Evolutionary conservation across 2,329 filamentous ascomycete species (phyloP).

Genomic region (Emmonsia crescens): DNA sequence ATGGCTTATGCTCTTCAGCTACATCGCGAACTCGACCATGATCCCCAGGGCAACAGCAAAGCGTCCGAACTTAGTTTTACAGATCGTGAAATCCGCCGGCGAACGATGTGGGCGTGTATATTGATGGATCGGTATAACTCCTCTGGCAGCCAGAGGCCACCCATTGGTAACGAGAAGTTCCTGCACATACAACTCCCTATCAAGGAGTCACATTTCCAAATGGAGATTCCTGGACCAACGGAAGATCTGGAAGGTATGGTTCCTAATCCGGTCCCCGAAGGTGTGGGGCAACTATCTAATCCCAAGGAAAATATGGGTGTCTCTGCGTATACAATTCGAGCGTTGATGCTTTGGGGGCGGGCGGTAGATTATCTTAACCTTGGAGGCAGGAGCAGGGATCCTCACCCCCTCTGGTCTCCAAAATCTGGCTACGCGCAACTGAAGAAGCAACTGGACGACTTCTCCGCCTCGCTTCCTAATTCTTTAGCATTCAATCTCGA

Average conservation of each 20-base stretch:
- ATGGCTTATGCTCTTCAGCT: constrained; percentile 96
- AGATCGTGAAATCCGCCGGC: constrained; percentile 80
- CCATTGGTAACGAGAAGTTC: constrained; percentile 81
- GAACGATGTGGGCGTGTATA: constrained; percentile 98
- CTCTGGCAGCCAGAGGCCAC: constrained; percentile 82
- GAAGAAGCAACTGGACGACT: constrained; percentile 58
- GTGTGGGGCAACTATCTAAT: constrained; percentile 54
- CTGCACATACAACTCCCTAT: constrained; percentile 84
- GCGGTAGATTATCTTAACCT: constrained; percentile 86
- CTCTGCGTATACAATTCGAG: constrained; percentile 76
- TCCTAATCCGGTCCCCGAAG: constrained; percentile 49
- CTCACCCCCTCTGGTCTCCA: constrained; percentile 66
- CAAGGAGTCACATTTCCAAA: constrained; percentile 77
- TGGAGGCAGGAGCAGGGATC: constrained; percentile 70
- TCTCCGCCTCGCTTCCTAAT: constrained; percentile 58
- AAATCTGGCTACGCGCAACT: constrained; percentile 67
- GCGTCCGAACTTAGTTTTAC: constrained; percentile 67
- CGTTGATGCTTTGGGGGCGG: constrained; percentile 79
- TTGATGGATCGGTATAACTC: constrained; percentile 97
- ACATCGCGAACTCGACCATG: constrained; percentile 80
- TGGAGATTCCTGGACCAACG: constrained; percentile 81
- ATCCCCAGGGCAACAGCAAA: constrained; percentile 56
- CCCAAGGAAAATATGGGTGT: constrained; percentile 84
- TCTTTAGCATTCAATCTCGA: constrained; percentile 64
- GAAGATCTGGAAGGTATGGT: constrained; percentile 68